Conservation (phyloP, 805 yeast species). For the Metschnikowia lachancei region DNA sequence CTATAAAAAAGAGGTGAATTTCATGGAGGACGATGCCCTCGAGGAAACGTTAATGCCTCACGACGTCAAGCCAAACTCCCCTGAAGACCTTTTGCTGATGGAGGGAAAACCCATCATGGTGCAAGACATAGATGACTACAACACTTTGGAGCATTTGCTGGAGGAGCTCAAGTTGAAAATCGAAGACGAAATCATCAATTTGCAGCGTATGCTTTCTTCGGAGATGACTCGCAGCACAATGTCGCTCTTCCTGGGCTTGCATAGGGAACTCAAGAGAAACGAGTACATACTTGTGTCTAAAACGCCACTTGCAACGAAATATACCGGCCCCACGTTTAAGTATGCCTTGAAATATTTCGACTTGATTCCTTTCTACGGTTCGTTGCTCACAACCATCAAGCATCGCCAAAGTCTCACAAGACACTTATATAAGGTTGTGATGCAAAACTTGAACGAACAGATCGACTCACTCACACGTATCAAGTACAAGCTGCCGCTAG, state of each 20-base stretch:
- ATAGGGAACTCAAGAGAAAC: conserved; percentile 26
- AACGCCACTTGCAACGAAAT: conserved; percentile 14
- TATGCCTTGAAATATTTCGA: conserved; percentile 34
- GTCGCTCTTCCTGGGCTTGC: conserved; percentile 16
- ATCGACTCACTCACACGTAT: conserved; percentile 36
- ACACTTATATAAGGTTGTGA: conserved; percentile 37
- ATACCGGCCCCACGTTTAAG: conserved; percentile 22
- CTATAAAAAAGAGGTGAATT: conserved; percentile 38
- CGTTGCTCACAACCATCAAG: conserved; percentile 23
- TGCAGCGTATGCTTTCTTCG: conserved; percentile 23
- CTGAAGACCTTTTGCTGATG: conserved; percentile 15
- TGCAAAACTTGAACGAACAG: conserved; percentile 39
- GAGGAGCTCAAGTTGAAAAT: conserved; percentile 21
- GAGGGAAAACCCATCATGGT: conserved; percentile 26
- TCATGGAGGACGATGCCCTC: conserved; percentile 24
- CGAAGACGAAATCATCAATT: conserved; percentile 29
- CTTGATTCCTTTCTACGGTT: conserved; percentile 35
- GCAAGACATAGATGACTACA: conserved; percentile 31
- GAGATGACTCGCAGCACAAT: conserved; percentile 29
- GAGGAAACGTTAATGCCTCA: conserved; percentile 19
- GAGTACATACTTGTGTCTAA: conserved; percentile 25
- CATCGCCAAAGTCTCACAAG: conserved; percentile 26
- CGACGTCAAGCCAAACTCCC: conserved; percentile 16
- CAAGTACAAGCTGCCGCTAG: conserved; percentile 33
- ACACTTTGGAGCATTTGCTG: conserved; percentile 17